These are phyloP conservation scores for Schizothecium vesticola DNA, from an alignment of 495 filamentous ascomycete species.

Conservation along the genomic window DNA sequence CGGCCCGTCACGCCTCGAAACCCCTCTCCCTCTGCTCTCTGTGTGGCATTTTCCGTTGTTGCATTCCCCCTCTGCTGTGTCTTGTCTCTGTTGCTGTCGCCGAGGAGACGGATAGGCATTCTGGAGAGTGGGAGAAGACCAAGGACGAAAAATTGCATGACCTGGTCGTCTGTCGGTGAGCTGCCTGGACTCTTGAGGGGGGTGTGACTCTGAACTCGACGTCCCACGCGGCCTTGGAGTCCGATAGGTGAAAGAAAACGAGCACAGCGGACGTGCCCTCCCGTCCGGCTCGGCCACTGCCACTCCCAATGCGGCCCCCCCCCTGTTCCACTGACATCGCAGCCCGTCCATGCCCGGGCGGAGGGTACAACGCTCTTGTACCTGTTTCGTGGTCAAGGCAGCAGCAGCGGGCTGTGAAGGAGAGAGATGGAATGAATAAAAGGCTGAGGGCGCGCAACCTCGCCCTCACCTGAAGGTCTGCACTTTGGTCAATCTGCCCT, in stretches of 20 bases:
- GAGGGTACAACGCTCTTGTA: background rate
- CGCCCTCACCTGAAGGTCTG: slow-evolving; percentile 1
- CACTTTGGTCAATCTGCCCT: background rate
- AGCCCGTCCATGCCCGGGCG: background rate
- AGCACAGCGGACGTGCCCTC: slow-evolving; percentile 1
- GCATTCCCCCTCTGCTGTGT: background rate
- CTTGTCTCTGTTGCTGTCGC: background rate
- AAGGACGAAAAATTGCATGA: background rate
- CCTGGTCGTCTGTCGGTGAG: slow-evolving; percentile 15
- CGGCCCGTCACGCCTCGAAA: slow-evolving; percentile 7
- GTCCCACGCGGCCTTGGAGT: background rate
- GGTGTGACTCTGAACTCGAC: slow-evolving; percentile 12
- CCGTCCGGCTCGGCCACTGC: slow-evolving; percentile 7
- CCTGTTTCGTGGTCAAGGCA: slow-evolving; percentile 19
- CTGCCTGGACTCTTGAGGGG: slow-evolving; percentile 15
- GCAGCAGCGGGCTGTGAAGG: slow-evolving; percentile 18
- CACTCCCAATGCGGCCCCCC: background rate
- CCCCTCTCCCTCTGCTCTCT: background rate
- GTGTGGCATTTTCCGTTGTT: no score
- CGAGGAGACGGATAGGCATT: background rate
- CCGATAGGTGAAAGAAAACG: slow-evolving; percentile 4
- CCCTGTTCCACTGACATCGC: slow-evolving; percentile 8
- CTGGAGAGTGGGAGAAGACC: background rate
- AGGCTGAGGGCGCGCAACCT: background rate
- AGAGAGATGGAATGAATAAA: slow-evolving; percentile 12